Conservation (phyloP, 306 rosid species). For the Chamaecrista fasciculata region DNA sequence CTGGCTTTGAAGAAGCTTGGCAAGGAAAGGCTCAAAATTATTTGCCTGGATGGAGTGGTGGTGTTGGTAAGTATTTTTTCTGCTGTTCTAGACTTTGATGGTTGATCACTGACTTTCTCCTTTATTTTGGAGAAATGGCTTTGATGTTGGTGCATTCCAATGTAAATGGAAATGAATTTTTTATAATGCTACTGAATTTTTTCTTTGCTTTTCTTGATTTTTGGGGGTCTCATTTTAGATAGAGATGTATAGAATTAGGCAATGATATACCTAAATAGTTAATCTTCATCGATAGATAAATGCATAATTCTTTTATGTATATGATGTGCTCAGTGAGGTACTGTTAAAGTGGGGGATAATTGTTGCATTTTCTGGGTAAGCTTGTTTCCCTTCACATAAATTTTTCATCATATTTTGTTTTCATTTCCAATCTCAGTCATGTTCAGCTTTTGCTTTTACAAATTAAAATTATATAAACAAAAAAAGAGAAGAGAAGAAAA, state of each 20-base stretch:
- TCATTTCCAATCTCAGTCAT: neutral
- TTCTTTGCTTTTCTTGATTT: neutral
- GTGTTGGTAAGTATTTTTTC: slow-evolving; percentile 42
- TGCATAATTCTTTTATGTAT: neutral
- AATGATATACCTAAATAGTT: neutral
- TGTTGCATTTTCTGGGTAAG: neutral
- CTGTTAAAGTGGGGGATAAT: neutral
- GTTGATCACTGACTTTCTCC: neutral
- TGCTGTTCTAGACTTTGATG: slow-evolving; percentile 2
- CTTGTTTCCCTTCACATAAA: neutral
- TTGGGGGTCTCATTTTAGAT: neutral
- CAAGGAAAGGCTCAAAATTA: slow-evolving; percentile 53
- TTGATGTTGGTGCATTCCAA: no score
- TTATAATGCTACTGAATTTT: neutral
- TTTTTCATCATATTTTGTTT: neutral
- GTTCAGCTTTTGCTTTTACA: neutral
- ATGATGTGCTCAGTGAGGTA: neutral
- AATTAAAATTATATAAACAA: neutral
- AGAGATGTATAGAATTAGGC: neutral
- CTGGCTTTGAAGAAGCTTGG: slow-evolving; percentile 78
- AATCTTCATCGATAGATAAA: neutral
- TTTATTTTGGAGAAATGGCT: neutral
- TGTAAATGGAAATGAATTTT: neutral
- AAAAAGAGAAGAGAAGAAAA: neutral
- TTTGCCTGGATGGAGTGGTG: slow-evolving; percentile 63